A percentile compares a stretch with the other conserved stretches of the same genome.
phyloP scores from a whole-genome alignment of 2,329 filamentous ascomycete genomes.

The Venturia effusa region DNA sequence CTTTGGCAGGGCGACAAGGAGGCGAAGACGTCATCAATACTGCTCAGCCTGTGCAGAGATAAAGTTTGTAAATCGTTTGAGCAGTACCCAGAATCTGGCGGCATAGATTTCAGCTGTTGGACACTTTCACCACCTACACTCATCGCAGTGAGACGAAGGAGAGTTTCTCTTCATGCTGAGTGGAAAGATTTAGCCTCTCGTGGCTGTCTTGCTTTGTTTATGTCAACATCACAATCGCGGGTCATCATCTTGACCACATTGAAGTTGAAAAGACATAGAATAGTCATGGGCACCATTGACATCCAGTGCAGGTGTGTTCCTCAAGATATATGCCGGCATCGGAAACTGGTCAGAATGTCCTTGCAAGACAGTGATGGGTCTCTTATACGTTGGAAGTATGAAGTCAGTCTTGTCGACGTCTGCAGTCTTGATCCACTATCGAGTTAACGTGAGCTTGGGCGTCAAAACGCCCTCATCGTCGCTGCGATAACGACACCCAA shows the following conservation, averaged over 20 bases:
- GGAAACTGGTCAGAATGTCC: background rate
- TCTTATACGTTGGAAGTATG: background rate
- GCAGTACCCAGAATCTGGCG: background rate
- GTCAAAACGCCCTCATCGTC: conserved; percentile 20
- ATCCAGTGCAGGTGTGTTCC: background rate
- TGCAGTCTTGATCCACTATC: conserved; percentile 2
- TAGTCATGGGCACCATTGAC: background rate
- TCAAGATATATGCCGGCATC: background rate
- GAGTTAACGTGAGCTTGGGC: background rate
- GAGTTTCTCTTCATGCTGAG: conserved; percentile 7
- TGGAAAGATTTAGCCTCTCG: background rate
- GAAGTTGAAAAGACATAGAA: conserved; percentile 4
- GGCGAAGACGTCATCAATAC: no score
- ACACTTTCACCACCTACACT: background rate
- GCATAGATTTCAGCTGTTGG: background rate
- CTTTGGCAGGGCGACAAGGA: no score
- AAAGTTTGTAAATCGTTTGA: background rate
- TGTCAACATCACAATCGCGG: background rate
- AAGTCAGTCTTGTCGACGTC: background rate
- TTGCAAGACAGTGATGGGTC: background rate
- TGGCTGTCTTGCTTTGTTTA: background rate
- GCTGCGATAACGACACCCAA: conserved; percentile 24
- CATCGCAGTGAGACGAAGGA: conserved; percentile 4
- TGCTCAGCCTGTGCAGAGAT: no score
- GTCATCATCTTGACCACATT: background rate